These are phyloP conservation scores for Fraxinus dipetala DNA, from an alignment of 305 asterid genomes.

Conservation along the genomic window DNA sequence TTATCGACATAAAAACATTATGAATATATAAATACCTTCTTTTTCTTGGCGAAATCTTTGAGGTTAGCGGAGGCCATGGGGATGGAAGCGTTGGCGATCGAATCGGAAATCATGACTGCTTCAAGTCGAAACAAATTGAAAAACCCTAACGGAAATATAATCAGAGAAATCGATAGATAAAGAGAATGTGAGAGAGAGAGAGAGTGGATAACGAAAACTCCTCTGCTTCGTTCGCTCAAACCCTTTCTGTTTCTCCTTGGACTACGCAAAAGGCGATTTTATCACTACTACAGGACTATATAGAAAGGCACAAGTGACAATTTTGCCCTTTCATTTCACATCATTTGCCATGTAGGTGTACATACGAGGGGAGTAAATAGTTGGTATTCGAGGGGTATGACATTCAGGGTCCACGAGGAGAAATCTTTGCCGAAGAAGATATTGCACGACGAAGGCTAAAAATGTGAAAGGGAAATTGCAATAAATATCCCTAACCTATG, in stretches of 20 bases:
- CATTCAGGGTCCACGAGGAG: not conserved
- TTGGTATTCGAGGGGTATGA: not conserved
- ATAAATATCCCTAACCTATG: not conserved
- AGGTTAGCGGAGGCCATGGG: slow-evolving; percentile 37
- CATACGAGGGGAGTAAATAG: not conserved
- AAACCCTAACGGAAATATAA: slow-evolving; percentile 12
- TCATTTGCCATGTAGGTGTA: not conserved
- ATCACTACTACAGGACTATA: slow-evolving; percentile 9
- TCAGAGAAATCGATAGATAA: slow-evolving; percentile 13
- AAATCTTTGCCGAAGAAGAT: not conserved
- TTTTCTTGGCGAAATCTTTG: slow-evolving; percentile 52
- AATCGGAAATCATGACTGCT: slow-evolving; percentile 52
- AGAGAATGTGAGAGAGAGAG: not conserved
- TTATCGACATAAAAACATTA: not conserved
- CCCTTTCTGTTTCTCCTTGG: slow-evolving; percentile 13
- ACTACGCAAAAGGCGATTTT: slow-evolving; percentile 20
- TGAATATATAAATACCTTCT: slow-evolving; percentile 36
- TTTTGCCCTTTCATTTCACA: slow-evolving; percentile 20
- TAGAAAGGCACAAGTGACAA: not conserved
- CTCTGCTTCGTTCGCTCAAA: slow-evolving; percentile 26
- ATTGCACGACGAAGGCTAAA: not conserved
- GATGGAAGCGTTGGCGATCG: slow-evolving; percentile 37
- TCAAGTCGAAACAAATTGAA: slow-evolving; percentile 14
- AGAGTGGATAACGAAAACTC: slow-evolving; percentile 37
- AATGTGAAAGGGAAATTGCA: not conserved